Conservation (phyloP, 1,284 basidiomycete species). For the Tranzscheliella williamsii region DNA sequence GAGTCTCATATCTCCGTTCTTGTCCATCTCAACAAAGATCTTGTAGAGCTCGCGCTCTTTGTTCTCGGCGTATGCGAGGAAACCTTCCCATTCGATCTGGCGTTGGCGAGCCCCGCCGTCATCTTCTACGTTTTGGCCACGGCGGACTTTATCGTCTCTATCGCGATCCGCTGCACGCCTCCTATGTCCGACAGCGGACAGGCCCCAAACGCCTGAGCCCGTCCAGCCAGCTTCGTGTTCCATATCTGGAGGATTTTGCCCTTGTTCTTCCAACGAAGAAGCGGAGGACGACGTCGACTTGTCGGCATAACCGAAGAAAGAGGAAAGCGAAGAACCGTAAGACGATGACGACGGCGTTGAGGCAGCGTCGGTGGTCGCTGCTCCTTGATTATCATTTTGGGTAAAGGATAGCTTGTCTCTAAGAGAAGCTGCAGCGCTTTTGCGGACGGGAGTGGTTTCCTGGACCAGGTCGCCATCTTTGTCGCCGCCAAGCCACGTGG, state of each 20-base stretch:
- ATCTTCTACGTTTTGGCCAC: conserved; percentile 38
- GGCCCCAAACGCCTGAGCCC: conserved; percentile 59
- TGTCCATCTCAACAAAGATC: conserved; percentile 57
- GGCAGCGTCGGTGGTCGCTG: not conserved
- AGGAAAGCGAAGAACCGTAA: conserved; percentile 16
- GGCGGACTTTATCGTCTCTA: conserved; percentile 29
- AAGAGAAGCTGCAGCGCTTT: conserved; percentile 14
- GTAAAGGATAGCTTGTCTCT: conserved; percentile 21
- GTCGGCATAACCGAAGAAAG: conserved; percentile 20
- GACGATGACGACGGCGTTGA: conserved; percentile 6
- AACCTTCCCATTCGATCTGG: conserved; percentile 60
- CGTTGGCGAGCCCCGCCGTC: conserved; percentile 49
- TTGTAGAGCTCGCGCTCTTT: conserved; percentile 59
- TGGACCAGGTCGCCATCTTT: conserved; percentile 1
- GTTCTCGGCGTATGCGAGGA: conserved; percentile 57
- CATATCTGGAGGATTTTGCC: conserved; percentile 33
- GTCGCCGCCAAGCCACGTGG: conserved; percentile 30
- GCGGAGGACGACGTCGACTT: not conserved
- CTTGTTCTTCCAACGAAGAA: conserved; percentile 3
- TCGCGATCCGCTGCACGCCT: conserved; percentile 38
- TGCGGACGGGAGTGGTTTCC: conserved; percentile 2
- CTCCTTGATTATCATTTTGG: not conserved
- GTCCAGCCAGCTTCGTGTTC: conserved; percentile 59
- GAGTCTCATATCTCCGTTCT: conserved; percentile 54
- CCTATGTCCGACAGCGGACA: conserved; percentile 46